phyloP scores from a whole-genome alignment of 768 basidiomycete genomes.

The Psilocybe azurescens region DNA sequence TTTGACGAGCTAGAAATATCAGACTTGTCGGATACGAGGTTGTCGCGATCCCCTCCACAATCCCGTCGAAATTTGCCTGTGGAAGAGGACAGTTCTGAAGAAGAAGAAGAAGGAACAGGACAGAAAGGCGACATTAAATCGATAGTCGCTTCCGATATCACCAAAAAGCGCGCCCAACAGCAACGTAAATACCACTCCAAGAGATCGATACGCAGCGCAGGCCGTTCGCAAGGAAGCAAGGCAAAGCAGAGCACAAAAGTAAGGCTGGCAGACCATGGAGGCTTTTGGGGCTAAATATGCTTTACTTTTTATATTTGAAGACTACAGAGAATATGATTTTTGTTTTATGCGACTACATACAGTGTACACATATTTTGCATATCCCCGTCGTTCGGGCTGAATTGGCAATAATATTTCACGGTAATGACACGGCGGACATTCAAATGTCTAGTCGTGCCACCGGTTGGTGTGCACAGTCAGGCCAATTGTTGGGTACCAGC shows the following conservation, averaged over 20 bases:
- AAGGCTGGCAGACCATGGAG: constrained; percentile 56
- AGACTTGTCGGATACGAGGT: constrained; percentile 31
- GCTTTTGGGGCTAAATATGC: constrained; percentile 58
- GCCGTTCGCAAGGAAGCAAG: constrained; percentile 82
- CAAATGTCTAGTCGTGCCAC: too few species aligned
- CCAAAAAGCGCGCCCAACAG: constrained; percentile 62
- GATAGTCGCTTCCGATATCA: constrained; percentile 66
- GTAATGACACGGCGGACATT: too few species aligned
- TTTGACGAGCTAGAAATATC: constrained; percentile 31
- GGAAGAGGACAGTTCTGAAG: constrained; percentile 23
- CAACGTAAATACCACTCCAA: constrained; percentile 83
- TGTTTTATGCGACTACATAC: neutral
- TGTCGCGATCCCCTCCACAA: constrained; percentile 58
- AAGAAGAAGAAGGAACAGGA: constrained; percentile 41
- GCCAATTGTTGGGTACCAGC: too few species aligned
- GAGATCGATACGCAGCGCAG: constrained; percentile 62
- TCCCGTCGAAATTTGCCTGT: constrained; percentile 51
- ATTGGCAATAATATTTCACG: constrained; percentile 8
- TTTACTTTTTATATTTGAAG: neutral
- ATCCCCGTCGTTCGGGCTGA: neutral
- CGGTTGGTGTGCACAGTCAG: too few species aligned
- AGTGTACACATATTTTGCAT: too few species aligned
- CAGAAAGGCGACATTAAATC: constrained; percentile 49
- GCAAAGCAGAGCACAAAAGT: constrained; percentile 79
- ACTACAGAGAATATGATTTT: neutral